Evolutionary conservation across 2,329 filamentous ascomycete genomes (phyloP), one percentile per base, ranked within the genome.

Genomic region (Fusarium liriodendri): DNA sequence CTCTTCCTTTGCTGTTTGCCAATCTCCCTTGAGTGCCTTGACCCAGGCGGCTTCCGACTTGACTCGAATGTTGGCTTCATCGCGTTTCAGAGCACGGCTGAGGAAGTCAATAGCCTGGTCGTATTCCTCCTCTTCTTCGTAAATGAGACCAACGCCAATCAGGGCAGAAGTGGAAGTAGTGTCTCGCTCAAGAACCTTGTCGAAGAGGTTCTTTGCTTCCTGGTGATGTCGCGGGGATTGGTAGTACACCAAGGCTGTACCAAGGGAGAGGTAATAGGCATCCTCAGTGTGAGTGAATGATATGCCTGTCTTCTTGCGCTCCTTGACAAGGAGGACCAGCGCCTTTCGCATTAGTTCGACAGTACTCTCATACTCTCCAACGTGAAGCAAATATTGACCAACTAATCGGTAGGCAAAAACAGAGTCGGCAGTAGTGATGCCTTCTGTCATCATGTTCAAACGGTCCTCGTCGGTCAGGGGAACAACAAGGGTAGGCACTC

Each of bases 111-210:
- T 91, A 0, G 97, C 97, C 77, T 94, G 89, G 55, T 89, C 87
- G 77, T 94, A 98, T 72, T 98, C 93, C 78, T 98, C 93, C 74
- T 98, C 95, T 77, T 98, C 97, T 82, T 98, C 95, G 55, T 95
- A 92, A 45, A 99, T 96, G 27, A 98, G 84, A 1, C 97, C 97
- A 37, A 98, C 91, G 1, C 97, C 97, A 54, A 98, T 94, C 70
- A 99, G 86, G 3, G 95, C 95, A 33, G 91, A 85, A 1, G 95
- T 97, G 1, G 93, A 95, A 4, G 89, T 90, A 2, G 91, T 88
- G 66, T 97, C 95, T 29, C 93, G 90, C 57, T 90, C 86, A 1
- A 99, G 87, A 6, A 98, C 93, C 33, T 89, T 89, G 76, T 98
- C 92, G 76, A 99, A 98, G 0, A 98, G 87, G n/a, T 83, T 83